Base-by-base conservation (phyloP, 805 yeast species). In the Yarrowia sp. region DNA sequence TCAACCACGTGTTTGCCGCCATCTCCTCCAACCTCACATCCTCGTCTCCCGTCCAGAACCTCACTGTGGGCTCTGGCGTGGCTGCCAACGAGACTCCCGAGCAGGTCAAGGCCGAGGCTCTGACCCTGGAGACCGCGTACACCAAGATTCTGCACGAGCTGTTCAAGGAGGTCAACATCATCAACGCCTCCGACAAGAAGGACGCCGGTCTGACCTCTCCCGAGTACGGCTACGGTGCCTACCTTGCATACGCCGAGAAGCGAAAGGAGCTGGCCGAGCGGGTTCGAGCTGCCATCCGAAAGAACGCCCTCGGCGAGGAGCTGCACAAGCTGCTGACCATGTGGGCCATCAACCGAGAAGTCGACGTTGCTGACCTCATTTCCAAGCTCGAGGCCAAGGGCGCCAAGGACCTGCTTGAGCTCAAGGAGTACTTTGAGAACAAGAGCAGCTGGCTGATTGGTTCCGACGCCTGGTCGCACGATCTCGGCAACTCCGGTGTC, bases 381-480 rank as follows among this genome's bases (percentile, higher is more conserved):
- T 43, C 70, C 58, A 65, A 41, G 49, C 35, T 45, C 19, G 52
- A 65, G 61, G 50, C 63, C 53, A 9, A 78, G 79, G 70, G 77
- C 81, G 68, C 67, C 45, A 74, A 82, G 61, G 77, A 80, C 4
- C 70, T 71, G 42, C 70, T 68, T 4, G 59, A 68, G 15, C 77
- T 85, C 71, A 78, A 82, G 69, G 82, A 83, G 8, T 80, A 77
- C 69, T 85, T 90, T 72, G 72, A 74, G 38, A 77, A 82, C 68
- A 81, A 82, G 64, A 82, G 89, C 12, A 82, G 85, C 67, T 94
- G 98, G 98, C 82, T 94, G 70, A 82, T 94, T 69, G 97, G 98
- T 41, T 92, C 97, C 19, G 98, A 94, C 77, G 87, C 95, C 41
- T 94, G 98, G 98, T 85, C 97, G 22, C 92, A 89, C 76, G 98